Conservation (phyloP, 441 rosid species). For the Geranium incanum region DNA sequence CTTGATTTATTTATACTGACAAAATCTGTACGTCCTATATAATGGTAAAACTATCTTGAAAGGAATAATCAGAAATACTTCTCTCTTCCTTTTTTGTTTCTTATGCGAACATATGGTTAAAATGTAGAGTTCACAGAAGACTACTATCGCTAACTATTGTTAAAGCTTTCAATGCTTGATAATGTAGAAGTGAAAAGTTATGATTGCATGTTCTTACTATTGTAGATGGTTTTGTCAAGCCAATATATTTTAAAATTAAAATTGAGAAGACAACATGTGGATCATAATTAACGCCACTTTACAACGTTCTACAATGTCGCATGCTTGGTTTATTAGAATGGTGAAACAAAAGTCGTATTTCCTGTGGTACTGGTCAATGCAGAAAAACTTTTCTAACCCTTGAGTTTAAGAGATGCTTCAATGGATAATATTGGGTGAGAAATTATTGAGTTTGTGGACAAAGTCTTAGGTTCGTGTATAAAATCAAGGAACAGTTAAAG, state of each 20-base stretch:
- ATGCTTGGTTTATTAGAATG: not conserved
- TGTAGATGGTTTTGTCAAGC: too few relatives aligned
- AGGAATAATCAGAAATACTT: too few relatives aligned
- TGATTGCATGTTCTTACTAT: too few relatives aligned
- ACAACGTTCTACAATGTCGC: not conserved
- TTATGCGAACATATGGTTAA: too few relatives aligned
- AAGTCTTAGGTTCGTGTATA: not conserved
- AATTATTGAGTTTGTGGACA: not conserved
- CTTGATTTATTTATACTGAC: too few relatives aligned
- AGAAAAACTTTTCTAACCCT: not conserved
- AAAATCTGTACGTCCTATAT: too few relatives aligned
- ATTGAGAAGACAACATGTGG: not conserved
- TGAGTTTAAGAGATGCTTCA: not conserved
- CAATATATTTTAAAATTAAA: not conserved
- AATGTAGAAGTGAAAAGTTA: too few relatives aligned
- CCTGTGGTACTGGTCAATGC: not conserved
- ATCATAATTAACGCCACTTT: not conserved
- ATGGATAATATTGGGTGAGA: constrained; percentile 2
- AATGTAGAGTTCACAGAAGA: too few relatives aligned
- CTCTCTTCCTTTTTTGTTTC: too few relatives aligned
- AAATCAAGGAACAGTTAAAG: not conserved
- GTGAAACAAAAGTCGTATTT: not conserved
- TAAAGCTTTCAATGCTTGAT: too few relatives aligned
- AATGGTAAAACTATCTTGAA: too few relatives aligned
- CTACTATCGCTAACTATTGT: too few relatives aligned